Evolutionary conservation across 345 rosid genomes (phyloP).

Genomic region (Eucalyptus tenuipes): DNA sequence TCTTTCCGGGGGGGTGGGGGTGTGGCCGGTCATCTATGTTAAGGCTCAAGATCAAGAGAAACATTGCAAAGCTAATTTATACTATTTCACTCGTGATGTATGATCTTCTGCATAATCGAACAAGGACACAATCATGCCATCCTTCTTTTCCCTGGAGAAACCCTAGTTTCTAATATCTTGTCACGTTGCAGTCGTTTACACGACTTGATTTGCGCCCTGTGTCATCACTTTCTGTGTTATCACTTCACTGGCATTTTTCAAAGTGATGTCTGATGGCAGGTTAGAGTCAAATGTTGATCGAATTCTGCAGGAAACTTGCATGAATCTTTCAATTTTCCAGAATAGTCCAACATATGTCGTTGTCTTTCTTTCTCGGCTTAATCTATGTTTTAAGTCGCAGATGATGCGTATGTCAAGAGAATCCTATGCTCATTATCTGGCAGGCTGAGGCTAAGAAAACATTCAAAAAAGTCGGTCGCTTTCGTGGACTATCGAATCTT

Average conservation of each 20-base stretch:
- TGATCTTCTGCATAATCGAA: background rate
- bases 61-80: background rate
- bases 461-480: background rate
- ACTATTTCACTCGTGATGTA: background rate
- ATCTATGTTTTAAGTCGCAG: background rate
- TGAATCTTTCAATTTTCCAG: background rate
- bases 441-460: background rate
- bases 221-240: background rate
- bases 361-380: background rate
- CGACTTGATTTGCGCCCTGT: background rate
- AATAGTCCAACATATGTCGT: background rate
- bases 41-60: background rate
- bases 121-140: background rate
- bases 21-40: background rate
- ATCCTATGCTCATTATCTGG: background rate
- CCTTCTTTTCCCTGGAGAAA: background rate
- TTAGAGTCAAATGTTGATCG: background rate
- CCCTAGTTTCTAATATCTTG: background rate
- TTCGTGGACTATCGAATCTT: background rate
- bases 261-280: background rate
- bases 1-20: background rate
- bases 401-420: background rate
- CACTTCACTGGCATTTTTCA: background rate
- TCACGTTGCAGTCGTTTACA: background rate
- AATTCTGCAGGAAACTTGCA: background rate